Percentiles rank a stretch among this genome's conserved stretches.
Conservation (phyloP, 257 asterid genomes). For the Nicotiana undulata region DNA sequence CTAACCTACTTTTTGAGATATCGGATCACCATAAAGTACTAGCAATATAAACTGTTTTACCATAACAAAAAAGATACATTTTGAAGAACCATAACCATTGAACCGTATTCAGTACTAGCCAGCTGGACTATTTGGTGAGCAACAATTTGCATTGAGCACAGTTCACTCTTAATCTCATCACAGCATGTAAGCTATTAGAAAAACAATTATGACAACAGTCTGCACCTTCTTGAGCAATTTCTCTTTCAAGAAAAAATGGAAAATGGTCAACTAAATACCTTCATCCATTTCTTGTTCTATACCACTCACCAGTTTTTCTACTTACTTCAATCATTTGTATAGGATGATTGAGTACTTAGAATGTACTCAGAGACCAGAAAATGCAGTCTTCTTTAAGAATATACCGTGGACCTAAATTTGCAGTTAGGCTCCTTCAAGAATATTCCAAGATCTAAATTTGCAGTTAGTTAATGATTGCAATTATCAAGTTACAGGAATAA, state of each 20-base stretch:
- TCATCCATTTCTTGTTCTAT: neutral
- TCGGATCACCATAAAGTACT: neutral
- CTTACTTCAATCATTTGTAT: neutral
- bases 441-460: neutral
- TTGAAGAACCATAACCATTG: neutral
- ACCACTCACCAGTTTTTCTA: neutral
- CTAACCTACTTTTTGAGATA: neutral
- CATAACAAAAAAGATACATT: neutral
- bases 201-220: neutral
- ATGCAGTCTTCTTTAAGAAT: neutral
- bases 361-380: neutral
- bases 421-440: neutral
- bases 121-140: neutral
- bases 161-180: neutral
- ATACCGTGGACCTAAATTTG: neutral
- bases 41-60: neutral
- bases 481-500: neutral
- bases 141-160: neutral
- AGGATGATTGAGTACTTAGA: neutral
- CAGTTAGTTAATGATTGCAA: neutral
- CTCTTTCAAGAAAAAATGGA: neutral
- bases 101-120: neutral
- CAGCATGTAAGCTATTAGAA: neutral
- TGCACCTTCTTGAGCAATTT: neutral
- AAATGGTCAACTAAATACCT: neutral